Conservation (phyloP, 345 rosid species). For the Linum usitatissimum region DNA sequence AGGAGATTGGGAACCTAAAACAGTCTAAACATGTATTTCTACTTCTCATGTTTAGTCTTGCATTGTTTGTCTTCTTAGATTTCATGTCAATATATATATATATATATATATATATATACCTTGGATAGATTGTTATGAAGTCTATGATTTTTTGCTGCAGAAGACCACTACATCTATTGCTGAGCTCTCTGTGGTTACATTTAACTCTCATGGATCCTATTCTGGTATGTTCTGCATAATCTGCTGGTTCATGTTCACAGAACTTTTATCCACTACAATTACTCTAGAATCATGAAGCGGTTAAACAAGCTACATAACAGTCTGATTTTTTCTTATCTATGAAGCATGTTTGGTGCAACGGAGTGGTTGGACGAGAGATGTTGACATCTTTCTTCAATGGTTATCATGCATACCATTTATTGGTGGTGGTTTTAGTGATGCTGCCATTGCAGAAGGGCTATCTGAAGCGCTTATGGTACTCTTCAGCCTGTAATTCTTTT, state of each 20-base stretch:
- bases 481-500: conserved; percentile 9
- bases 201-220: conserved; percentile 74
- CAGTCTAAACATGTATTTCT: neutral
- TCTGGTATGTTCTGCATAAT: conserved; percentile 14
- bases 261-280: neutral
- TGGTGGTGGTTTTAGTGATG: conserved; percentile 92
- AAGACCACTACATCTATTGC: conserved; percentile 41
- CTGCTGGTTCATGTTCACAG: neutral
- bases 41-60: neutral
- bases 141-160: conserved; percentile 31
- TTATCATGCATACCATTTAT: conserved; percentile 60
- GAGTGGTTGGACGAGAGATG: conserved; percentile 91
- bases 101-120: neutral
- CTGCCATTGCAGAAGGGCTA: conserved; percentile 96
- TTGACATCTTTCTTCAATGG: conserved; percentile 71
- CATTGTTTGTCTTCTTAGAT: conserved; percentile 4
- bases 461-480: conserved; percentile 89
- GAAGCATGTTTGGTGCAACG: conserved; percentile 86
- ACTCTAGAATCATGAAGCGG: neutral
- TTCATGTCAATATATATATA: neutral
- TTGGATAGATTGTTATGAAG: neutral
- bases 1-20: neutral
- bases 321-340: neutral
- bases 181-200: conserved; percentile 69
- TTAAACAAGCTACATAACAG: neutral